These are phyloP conservation scores for Dendrocalamus latiflorus DNA, from an alignment of 202 grass and related monocot genomes.

Conservation along the genomic window DNA sequence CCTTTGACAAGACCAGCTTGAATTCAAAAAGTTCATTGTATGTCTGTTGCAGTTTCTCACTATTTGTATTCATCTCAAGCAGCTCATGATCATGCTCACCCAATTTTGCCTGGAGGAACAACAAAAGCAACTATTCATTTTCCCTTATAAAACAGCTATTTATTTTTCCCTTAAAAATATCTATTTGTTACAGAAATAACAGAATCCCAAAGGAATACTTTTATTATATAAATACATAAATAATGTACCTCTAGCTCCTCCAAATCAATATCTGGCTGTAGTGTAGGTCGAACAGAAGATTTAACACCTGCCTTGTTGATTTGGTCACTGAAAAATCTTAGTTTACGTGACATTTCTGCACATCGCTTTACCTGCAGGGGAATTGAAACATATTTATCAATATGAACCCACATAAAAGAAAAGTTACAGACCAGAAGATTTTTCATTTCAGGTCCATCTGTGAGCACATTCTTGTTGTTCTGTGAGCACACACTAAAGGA, in stretches of 20 bases:
- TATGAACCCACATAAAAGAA: background rate
- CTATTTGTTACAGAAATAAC: constrained; percentile 5
- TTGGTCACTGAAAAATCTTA: constrained; percentile 88
- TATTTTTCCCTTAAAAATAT: background rate
- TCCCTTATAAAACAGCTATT: background rate
- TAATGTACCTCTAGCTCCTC: constrained; percentile 86
- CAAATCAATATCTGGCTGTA: constrained; percentile 87
- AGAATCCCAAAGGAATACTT: background rate
- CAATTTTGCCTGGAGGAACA: constrained; percentile 58
- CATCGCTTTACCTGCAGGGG: constrained; percentile 74
- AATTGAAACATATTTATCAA: constrained; percentile 6
- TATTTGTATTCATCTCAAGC: constrained; percentile 93
- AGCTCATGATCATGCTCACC: constrained; percentile 87
- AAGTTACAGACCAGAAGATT: background rate
- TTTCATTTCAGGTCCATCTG: background rate
- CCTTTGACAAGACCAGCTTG: constrained; percentile 97
- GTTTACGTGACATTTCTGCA: constrained; percentile 91
- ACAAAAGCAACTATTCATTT: background rate
- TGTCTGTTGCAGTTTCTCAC: constrained; percentile 72
- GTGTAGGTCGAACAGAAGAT: constrained; percentile 58
- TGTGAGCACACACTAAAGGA: background rate
- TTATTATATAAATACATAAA: constrained; percentile 10
- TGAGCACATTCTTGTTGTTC: background rate
- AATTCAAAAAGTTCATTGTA: constrained; percentile 99
- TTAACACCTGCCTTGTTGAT: constrained; percentile 70